phyloP scores from a whole-genome alignment of 345 rosid genomes.

The Pistacia vera region DNA sequence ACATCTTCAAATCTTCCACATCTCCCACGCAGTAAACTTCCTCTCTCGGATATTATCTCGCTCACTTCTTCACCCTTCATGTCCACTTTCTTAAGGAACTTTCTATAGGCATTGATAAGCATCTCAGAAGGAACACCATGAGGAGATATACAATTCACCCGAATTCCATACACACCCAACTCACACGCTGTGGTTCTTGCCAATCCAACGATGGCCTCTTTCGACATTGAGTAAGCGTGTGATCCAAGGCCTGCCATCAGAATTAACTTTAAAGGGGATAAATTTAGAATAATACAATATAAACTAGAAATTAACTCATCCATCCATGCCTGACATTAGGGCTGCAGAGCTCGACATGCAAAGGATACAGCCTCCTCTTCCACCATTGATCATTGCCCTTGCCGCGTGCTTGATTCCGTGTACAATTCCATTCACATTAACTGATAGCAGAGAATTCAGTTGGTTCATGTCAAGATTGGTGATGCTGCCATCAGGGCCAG shows the following conservation, averaged over 20 bases:
- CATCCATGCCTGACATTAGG: conserved; percentile 56
- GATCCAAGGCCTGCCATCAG: conserved; percentile 81
- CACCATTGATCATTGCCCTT: conserved; percentile 63
- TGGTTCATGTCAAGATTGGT: conserved; percentile 49
- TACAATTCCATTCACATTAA: conserved; percentile 66
- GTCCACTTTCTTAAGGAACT: conserved; percentile 41
- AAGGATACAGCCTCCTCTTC: conserved; percentile 61
- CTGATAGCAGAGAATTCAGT: conserved; percentile 42
- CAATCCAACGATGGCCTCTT: conserved; percentile 67
- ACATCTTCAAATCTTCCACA: conserved; percentile 59
- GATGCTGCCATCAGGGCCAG: conserved; percentile 57
- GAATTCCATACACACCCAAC: conserved; percentile 63
- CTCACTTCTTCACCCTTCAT: conserved; percentile 50
- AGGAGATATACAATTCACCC: conserved; percentile 84
- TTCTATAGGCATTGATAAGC: conserved; percentile 55
- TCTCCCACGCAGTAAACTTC: conserved; percentile 67
- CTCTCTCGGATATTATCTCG: conserved; percentile 51
- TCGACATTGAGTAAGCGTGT: conserved; percentile 67
- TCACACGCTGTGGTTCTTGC: conserved; percentile 72
- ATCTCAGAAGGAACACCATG: conserved; percentile 95
- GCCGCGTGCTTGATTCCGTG: conserved; percentile 84
- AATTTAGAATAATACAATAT: too few species aligned
- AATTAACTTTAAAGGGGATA: too few species aligned
- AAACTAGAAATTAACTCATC: too few species aligned
- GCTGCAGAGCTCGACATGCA: conserved; percentile 86